These are phyloP conservation scores for Alternaria burnsii DNA, from an alignment of 2,329 filamentous ascomycete species.

Conservation along the genomic window DNA sequence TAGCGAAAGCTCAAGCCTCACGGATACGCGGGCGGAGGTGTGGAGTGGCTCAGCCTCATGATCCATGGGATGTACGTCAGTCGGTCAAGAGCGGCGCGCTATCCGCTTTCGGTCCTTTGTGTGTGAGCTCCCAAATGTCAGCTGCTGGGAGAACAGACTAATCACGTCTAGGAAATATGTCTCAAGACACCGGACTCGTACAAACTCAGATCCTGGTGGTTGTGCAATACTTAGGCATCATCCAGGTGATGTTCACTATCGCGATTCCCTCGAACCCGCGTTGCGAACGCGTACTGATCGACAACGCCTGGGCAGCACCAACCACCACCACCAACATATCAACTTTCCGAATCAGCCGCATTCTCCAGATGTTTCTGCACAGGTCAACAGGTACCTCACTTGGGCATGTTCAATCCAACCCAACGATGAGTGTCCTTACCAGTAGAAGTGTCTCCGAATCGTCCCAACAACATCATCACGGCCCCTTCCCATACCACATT, in stretches of 20 bases:
- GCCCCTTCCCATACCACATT: not conserved
- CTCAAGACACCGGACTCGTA: not conserved
- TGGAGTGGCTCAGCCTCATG: slow-evolving; percentile 24
- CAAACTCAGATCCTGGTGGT: not conserved
- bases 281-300: not conserved
- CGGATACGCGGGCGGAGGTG: slow-evolving; percentile 29
- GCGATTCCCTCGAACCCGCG: not conserved
- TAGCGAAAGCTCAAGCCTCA: slow-evolving; percentile 23
- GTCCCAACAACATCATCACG: not conserved
- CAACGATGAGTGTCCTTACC: not conserved
- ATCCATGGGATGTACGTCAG: slow-evolving; percentile 17
- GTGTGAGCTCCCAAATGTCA: slow-evolving; percentile 8
- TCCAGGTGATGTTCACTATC: not conserved
- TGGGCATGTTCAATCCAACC: not conserved
- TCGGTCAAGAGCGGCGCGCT: slow-evolving; percentile 18
- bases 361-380: too few species aligned
- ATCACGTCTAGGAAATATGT: not conserved
- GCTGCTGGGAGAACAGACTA: not conserved
- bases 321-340: not conserved
- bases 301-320: not conserved
- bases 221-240: too few species aligned
- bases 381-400: not conserved
- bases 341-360: not conserved
- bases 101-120: slow-evolving; percentile 15
- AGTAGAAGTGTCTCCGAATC: not conserved